Base-by-base conservation (phyloP, 495 filamentous ascomycete genomes). In the Cryomyces minteri region DNA sequence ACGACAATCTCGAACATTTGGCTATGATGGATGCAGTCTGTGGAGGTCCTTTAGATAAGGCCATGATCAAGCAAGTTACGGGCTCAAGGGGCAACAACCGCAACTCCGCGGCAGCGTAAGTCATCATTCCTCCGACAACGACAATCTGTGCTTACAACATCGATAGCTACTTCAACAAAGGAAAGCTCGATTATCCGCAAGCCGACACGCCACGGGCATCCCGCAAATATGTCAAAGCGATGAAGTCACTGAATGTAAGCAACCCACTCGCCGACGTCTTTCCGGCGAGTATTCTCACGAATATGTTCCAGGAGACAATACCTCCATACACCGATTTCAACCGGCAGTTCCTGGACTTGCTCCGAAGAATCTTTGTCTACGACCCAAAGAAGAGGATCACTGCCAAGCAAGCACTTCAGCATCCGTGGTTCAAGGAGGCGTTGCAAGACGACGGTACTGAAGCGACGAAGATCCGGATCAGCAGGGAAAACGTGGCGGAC, bases 1-100 rank as follows among this genome's bases (percentile, higher is more conserved):
- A 96, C 55, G 90, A 98, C 65, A 96, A 96, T 53, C 73, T 95
- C 5, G 90, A 96, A 58, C 90, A 98, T 65, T 67, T 98, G 40
- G 90, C 87, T n/a, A 98, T 98, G 90, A 98, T 98, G 90, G 88
- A 98, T 55, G 73, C 76, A 25, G 87, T 94, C 9, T 85, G 84
- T 54, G 78, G 76, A 25, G 64, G 66, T 5, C 72, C 72, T 45
- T 76, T 98, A 38, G 90, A 96, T 49, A 57, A 68, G 4, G 70
- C 73, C 36, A 69, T 98, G 7, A 77, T 98, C 31, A 68, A 75
- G 49, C 71, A 81, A 53, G 87, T 94, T 2, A 72, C 66, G 58
- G 69, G 61, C 62, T 70, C 58, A 14, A 72, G 77, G 39, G 68
- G 76, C 43, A 80, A 71, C 41, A 77, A 72, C 36, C 68, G 72